phyloP scores from a whole-genome alignment of 805 yeast species.

The Candida oleophila region DNA sequence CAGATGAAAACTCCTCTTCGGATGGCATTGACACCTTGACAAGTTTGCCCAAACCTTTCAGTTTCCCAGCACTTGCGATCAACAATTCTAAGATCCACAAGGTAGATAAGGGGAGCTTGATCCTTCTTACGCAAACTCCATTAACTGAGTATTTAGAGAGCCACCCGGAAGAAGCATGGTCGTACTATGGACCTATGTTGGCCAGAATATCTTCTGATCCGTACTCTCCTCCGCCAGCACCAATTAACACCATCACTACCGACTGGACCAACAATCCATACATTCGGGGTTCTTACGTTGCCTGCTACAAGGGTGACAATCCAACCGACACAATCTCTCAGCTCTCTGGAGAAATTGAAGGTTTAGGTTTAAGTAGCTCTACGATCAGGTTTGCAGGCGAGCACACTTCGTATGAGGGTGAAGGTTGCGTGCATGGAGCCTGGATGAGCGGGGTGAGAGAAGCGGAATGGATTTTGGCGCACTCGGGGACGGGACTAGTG shows the following conservation, averaged over 20 bases:
- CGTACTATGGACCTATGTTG: slow-evolving; percentile 55
- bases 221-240: slow-evolving; percentile 12
- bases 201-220: slow-evolving; percentile 18
- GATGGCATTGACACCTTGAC: slow-evolving; percentile 7
- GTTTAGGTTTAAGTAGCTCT: slow-evolving; percentile 34
- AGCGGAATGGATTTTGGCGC: slow-evolving; percentile 36
- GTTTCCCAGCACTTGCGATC: slow-evolving; percentile 60
- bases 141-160: slow-evolving; percentile 60
- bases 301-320: slow-evolving; percentile 66
- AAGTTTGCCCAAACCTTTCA: slow-evolving; percentile 44
- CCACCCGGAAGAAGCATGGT: slow-evolving; percentile 55
- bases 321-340: slow-evolving; percentile 62
- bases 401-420: slow-evolving; percentile 81
- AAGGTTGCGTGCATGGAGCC: slow-evolving; percentile 93
- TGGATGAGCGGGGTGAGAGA: slow-evolving; percentile 72
- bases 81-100: slow-evolving; percentile 50
- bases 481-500: background rate
- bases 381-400: slow-evolving; percentile 86
- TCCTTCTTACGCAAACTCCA: slow-evolving; percentile 71
- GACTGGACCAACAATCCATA: slow-evolving; percentile 82
- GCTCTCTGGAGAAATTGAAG: slow-evolving; percentile 45
- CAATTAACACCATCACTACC: slow-evolving; percentile 44
- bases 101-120: slow-evolving; percentile 46
- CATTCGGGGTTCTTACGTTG: slow-evolving; percentile 79
- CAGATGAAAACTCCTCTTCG: slow-evolving; percentile 6